Evolutionary conservation across 2,329 filamentous ascomycete species (phyloP), one percentile per base, ranked within the genome.

Genomic region (Trichoderma simmonsii): DNA sequence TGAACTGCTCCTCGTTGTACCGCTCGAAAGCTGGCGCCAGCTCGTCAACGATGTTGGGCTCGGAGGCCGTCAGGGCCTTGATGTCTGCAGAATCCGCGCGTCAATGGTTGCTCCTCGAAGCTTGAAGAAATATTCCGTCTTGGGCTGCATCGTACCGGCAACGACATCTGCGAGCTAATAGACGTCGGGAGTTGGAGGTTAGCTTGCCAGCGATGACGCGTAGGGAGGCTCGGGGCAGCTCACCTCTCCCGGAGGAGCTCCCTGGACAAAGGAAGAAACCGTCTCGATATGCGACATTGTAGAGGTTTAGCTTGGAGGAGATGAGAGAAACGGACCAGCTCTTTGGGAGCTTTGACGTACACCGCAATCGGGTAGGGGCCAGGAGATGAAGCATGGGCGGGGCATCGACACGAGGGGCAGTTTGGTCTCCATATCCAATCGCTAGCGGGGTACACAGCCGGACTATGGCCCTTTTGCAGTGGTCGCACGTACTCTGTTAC

Each of bases 1-100:
- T 85, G 81, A 98, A 92, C 83, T 99, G 96, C 82, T 95, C 92
- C 83, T 99, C 95, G 78, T 98, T 98, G 88, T 99, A 98, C 83
- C 92, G 94, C 83, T 95, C 87, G 81, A 97, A 97, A 0, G 96
- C 94, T 0, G 94, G 93, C 7, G 87, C 88, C 68, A 98, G 91
- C 75, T 92, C 90, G 73, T 89, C 84, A 70, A 95, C 84, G 73
- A 96, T 85, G 70, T 87, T 85, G 48, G 90, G 88, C 56, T 90
- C 89, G 76, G 92, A 89, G 74, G 89, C 85, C 21, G 94, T 94
- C 57, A 99, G 87, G 65, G 90, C 87, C 83, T 97, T 97, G 86
- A 99, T 97, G 81, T 97, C 96, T 97, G 82, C 51, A 71, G 15
- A 67, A 21, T 63, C 62, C 15, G 71, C 36, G 56, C 39, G 75